These are phyloP conservation scores for Rhodamnia rubescens DNA, from an alignment of 345 rosid species.

Conservation along the genomic window DNA sequence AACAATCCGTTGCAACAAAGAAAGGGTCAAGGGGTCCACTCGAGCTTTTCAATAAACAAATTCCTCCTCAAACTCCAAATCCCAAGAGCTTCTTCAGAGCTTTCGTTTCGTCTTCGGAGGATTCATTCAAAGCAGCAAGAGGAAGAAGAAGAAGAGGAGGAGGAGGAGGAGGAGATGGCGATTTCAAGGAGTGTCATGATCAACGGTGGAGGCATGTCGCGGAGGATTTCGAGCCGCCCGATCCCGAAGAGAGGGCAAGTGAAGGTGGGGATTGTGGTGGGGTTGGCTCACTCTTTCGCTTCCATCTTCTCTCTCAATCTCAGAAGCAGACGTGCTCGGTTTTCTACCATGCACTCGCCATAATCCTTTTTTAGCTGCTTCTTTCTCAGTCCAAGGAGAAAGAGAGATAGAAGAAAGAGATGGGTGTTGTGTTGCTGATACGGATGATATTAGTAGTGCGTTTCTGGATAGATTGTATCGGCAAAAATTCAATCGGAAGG, in stretches of 20 bases:
- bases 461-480: no score
- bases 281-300: constrained; percentile 36
- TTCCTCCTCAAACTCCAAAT: neutral
- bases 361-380: neutral
- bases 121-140: neutral
- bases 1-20: neutral
- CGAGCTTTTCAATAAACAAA: neutral
- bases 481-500: no score
- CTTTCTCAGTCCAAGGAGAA: neutral
- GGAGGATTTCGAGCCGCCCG: constrained; percentile 11
- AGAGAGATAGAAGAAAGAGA: neutral
- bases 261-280: constrained; percentile 29
- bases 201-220: neutral
- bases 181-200: neutral
- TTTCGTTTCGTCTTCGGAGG: neutral
- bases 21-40: neutral
- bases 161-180: neutral
- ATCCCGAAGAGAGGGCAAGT: constrained; percentile 44
- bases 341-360: neutral
- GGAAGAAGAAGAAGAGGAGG: neutral
- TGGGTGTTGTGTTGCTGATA: neutral
- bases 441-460: no score
- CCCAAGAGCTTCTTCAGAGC: neutral
- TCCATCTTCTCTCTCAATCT: constrained; percentile 16
- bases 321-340: neutral